Base-by-base conservation (phyloP, 208 protist genomes). In the Trypanosoma melophagium region DNA sequence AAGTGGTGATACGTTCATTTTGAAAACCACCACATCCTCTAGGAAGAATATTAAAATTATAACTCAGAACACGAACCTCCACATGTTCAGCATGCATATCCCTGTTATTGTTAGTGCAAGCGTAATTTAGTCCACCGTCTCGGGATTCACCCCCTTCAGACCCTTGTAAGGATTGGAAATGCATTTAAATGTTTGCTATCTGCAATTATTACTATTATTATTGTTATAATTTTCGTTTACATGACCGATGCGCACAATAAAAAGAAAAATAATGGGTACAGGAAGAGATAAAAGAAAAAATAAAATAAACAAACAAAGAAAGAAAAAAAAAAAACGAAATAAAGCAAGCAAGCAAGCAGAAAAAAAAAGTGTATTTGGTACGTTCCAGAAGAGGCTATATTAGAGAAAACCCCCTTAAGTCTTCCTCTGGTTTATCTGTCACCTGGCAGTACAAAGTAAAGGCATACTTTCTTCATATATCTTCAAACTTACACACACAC, bases 31-130 rank as follows among this genome's bases (percentile, higher is more conserved):
- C 81, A 53, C 83, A 83, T 2, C 88, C 86, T 3, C 80, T 71
- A 10, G 91, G 91, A 40, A 94, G 82, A n/a, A 94, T 83, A 67
- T 94, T 94, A 62, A 96, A 90, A 69, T 96, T 96, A 69, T 93
- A 96, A 68, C 86, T 95, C 52, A 96, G 75, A 40, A 93, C 85
- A 17, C 91, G 91, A 19, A 79, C 79, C 16, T 64, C 68, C 21
- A 28, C 42, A 40, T 51, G 12, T 5, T 21, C 38, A 24, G 14
- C 58, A 56, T 71, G 17, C 14, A 9, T 14, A 50, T 42, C 44
- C 45, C 4, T 13, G 3, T 16, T 42, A 19, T 52, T 21, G 38
- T 50, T 60, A 40, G 50, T 7, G 21, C 55, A 53, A 21, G 21
- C 19, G 49, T n/a, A 10, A 12, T 51, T 69, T n/a, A 7, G 0